Conservation (phyloP, 345 rosid genomes). For the Lepidium didymum region DNA sequence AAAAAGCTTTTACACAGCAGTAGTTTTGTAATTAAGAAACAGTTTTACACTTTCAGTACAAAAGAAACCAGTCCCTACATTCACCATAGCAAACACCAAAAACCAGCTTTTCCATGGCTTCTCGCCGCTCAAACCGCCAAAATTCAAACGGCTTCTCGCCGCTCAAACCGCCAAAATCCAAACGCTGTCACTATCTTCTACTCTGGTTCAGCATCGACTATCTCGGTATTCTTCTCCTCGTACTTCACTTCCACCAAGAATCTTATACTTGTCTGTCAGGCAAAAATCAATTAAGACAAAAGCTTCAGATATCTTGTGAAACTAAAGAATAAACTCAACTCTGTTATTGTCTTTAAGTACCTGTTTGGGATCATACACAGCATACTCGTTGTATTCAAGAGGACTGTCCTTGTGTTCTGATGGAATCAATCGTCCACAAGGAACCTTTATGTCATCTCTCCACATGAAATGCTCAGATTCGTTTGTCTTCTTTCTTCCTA, state of each 20-base stretch:
- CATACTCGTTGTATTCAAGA: slow-evolving; percentile 73
- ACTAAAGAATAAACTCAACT: neutral
- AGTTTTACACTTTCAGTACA: neutral
- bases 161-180: neutral
- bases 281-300: neutral
- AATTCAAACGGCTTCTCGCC: neutral
- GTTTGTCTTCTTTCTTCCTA: slow-evolving; percentile 69
- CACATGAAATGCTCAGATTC: slow-evolving; percentile 59
- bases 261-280: slow-evolving; percentile 49
- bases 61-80: neutral
- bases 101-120: neutral
- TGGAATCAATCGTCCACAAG: slow-evolving; percentile 58
- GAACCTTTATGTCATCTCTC: slow-evolving; percentile 61
- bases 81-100: neutral
- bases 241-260: slow-evolving; percentile 70
- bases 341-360: slow-evolving; percentile 11
- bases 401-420: slow-evolving; percentile 57
- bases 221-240: slow-evolving; percentile 42
- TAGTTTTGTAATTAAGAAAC: neutral
- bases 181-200: neutral
- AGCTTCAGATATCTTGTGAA: neutral
- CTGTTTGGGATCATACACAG: slow-evolving; percentile 73
- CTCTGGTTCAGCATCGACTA: slow-evolving; percentile 19
- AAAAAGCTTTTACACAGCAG: slow-evolving; percentile 14
- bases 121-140: neutral